Evolutionary conservation across 176 grass and related monocot genomes (phyloP).

Genomic region (Eragrostis nindensis): DNA sequence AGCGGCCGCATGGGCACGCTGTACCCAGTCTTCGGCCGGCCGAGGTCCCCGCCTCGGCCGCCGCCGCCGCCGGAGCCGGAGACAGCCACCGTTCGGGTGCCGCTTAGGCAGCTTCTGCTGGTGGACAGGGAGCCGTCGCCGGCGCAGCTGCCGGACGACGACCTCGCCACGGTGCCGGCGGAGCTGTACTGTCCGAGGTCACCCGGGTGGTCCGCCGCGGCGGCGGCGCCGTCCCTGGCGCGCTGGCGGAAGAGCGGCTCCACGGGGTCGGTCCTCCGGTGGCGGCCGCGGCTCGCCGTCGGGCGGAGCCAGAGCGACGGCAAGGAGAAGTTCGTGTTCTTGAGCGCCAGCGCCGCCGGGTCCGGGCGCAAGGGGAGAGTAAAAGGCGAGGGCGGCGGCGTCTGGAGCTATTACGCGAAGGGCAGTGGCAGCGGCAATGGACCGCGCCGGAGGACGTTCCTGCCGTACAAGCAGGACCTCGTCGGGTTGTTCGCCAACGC

Average conservation of each 20-base stretch:
- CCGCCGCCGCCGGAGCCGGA: slow-evolving; percentile 2
- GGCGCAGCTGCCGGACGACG: neutral
- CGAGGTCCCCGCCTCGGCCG: slow-evolving; percentile 38
- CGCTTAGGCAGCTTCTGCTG: slow-evolving; percentile 52
- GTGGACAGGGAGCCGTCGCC: slow-evolving; percentile 44
- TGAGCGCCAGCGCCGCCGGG: slow-evolving; percentile 31
- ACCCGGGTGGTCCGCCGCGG: slow-evolving; percentile 27
- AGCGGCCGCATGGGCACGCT: slow-evolving; percentile 22
- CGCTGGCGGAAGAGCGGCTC: slow-evolving; percentile 79
- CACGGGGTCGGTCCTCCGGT: slow-evolving; percentile 78
- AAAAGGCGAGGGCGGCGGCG: neutral
- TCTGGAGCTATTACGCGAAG: slow-evolving; percentile 49
- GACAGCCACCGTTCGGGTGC: slow-evolving; percentile 34
- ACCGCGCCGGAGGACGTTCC: slow-evolving; percentile 57
- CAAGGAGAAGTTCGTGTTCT: slow-evolving; percentile 94
- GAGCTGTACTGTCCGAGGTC: slow-evolving; percentile 51
- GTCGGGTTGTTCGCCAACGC: slow-evolving; percentile 68
- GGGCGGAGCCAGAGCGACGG: slow-evolving; percentile 89
- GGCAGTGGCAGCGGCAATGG: slow-evolving; percentile 12
- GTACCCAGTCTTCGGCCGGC: slow-evolving; percentile 74
- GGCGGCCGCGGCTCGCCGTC: slow-evolving; percentile 64
- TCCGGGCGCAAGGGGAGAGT: neutral
- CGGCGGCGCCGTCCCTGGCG: slow-evolving; percentile 22
- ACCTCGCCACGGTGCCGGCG: slow-evolving; percentile 18
- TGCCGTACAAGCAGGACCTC: slow-evolving; percentile 84